phyloP scores from a whole-genome alignment of 805 yeast genomes.

The Starmerella powellii region DNA sequence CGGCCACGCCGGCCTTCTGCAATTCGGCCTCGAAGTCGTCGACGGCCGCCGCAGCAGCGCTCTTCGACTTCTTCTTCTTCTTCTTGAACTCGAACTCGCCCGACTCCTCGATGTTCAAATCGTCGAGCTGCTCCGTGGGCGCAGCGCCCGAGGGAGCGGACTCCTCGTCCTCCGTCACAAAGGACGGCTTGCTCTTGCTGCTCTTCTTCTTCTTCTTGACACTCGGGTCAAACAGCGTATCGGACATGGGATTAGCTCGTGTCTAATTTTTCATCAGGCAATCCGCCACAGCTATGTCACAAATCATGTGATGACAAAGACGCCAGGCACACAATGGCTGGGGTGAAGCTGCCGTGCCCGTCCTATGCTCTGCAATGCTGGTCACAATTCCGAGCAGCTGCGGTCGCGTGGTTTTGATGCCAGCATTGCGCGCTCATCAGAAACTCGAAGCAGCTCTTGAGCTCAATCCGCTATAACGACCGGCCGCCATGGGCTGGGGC shows the following conservation, averaged over 20 bases:
- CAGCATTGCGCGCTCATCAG: no score
- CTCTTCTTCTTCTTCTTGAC: slow-evolving; percentile 31
- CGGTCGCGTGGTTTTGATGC: no score
- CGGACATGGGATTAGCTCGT: slow-evolving; percentile 12
- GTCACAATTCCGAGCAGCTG: no score
- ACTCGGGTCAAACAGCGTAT: slow-evolving; percentile 28
- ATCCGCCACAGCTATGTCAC: no score
- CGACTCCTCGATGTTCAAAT: slow-evolving; percentile 14
- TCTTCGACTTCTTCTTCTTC: slow-evolving; percentile 75
- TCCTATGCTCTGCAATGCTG: no score
- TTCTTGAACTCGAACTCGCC: slow-evolving; percentile 35
- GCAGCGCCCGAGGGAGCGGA: slow-evolving; percentile 36
- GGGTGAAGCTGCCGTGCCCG: no score
- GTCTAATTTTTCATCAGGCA: neutral
- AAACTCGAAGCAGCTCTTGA: no score
- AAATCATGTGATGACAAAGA: no score
- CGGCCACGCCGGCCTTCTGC: slow-evolving; percentile 76
- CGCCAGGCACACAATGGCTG: no score
- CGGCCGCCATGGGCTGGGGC: no score
- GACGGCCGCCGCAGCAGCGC: slow-evolving; percentile 42
- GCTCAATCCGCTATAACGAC: no score
- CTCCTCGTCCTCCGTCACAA: slow-evolving; percentile 30
- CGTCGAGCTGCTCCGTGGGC: slow-evolving; percentile 27
- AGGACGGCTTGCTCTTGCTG: slow-evolving; percentile 29
- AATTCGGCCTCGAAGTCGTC: slow-evolving; percentile 81